phyloP scores from a whole-genome alignment of 139 green algal species.

The Edaphochlamys debaryana region DNA sequence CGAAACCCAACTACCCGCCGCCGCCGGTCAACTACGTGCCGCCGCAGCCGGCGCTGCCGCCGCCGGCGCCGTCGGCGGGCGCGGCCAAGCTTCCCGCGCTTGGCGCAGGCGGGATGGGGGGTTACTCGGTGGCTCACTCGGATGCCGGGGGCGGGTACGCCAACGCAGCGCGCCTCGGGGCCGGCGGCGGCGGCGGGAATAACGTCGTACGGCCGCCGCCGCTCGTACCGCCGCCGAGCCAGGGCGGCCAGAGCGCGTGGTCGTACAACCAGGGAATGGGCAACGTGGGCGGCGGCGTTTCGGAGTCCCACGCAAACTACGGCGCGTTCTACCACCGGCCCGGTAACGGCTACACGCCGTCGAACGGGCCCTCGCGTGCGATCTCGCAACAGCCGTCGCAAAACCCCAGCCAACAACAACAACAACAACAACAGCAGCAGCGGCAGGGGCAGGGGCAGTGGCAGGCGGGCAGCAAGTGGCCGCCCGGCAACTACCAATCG shows the following conservation, averaged over 20 bases:
- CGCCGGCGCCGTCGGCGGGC: background rate
- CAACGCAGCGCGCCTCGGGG: too few relatives aligned
- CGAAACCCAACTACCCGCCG: slow-evolving; percentile 26
- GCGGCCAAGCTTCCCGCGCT: slow-evolving; percentile 18
- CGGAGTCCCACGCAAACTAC: slow-evolving; percentile 58
- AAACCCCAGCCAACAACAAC: too few relatives aligned
- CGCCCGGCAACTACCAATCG: slow-evolving; percentile 8
- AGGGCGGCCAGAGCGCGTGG: slow-evolving; percentile 13
- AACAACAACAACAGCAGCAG: background rate
- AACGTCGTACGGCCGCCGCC: background rate
- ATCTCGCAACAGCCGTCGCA: too few relatives aligned
- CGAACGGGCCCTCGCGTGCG: too few relatives aligned
- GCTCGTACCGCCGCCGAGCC: slow-evolving; percentile 11
- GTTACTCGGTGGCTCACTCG: too few relatives aligned
- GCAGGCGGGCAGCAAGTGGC: slow-evolving; percentile 25
- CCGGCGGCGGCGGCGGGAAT: background rate
- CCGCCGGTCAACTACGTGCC: slow-evolving; percentile 26
- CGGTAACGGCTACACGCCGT: slow-evolving; percentile 31
- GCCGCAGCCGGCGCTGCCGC: background rate
- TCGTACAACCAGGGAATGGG: background rate
- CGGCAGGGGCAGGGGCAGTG: slow-evolving; percentile 4
- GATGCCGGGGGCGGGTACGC: too few relatives aligned
- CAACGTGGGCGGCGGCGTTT: background rate
- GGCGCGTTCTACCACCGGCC: slow-evolving; percentile 57
- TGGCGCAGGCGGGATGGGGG: too few relatives aligned